These are phyloP conservation scores for Malus asiatica DNA, from an alignment of 306 rosid genomes.

Conservation along the genomic window DNA sequence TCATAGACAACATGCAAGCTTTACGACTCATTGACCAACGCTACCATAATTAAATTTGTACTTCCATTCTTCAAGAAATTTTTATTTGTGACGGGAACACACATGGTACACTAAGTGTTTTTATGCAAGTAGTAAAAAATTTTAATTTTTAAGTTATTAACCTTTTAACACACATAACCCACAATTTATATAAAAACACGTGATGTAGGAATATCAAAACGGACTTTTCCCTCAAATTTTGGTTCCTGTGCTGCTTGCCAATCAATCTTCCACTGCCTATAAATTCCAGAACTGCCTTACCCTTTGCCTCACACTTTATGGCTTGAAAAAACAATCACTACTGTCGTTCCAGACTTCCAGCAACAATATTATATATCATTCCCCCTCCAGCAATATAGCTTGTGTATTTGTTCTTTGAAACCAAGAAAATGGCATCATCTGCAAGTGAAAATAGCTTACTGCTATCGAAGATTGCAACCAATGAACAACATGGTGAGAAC, in stretches of 20 bases:
- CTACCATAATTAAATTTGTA: background rate
- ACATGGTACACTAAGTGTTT: too few species aligned
- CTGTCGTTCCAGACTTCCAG: background rate
- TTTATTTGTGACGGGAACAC: too few species aligned
- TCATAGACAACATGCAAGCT: constrained; percentile 24
- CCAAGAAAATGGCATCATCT: constrained; percentile 10
- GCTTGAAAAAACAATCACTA: background rate
- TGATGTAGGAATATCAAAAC: constrained; percentile 13
- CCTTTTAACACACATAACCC: too few species aligned
- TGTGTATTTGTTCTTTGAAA: background rate
- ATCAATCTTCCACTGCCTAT: constrained; percentile 1
- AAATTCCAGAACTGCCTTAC: background rate
- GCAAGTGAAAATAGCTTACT: constrained; percentile 12
- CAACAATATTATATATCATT: background rate
- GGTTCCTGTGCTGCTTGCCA: background rate
- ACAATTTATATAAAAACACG: too few species aligned
- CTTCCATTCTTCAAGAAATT: background rate
- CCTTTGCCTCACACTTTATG: background rate
- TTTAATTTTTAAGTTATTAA: too few species aligned
- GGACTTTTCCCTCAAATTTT: constrained; percentile 12
- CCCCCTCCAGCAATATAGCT: background rate
- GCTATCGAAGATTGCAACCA: constrained; percentile 70
- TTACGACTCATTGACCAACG: constrained; percentile 31
- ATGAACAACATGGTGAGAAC: constrained; percentile 69
- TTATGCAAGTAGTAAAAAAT: too few species aligned